phyloP scores from a whole-genome alignment of 805 yeast species.

The Saitoella complicata region DNA sequence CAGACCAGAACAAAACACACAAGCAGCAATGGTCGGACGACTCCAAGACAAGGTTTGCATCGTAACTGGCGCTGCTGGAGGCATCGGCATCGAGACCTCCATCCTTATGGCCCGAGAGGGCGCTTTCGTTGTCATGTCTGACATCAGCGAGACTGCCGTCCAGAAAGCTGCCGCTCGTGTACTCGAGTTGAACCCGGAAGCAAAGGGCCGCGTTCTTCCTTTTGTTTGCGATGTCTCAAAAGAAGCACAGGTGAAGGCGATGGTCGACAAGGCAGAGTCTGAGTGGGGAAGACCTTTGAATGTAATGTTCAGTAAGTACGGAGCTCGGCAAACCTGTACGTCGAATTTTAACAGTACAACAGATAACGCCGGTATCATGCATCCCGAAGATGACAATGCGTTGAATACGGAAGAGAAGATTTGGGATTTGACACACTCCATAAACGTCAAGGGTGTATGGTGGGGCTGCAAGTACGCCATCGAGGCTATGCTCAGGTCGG shows the following conservation, averaged over 20 bases:
- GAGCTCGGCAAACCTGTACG: too few species aligned
- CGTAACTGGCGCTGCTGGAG: slow-evolving; percentile 28
- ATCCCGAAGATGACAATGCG: slow-evolving; percentile 22
- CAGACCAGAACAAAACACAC: too few species aligned
- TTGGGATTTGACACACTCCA: slow-evolving; percentile 23
- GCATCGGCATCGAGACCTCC: slow-evolving; percentile 33
- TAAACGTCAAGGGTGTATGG: slow-evolving; percentile 24
- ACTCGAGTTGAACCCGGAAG: not conserved
- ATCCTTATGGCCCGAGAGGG: slow-evolving; percentile 69
- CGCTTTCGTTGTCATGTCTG: slow-evolving; percentile 77
- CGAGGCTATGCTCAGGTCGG: slow-evolving; percentile 17
- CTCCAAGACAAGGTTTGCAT: slow-evolving; percentile 31
- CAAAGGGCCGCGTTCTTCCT: not conserved
- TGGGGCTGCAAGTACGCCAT: slow-evolving; percentile 24
- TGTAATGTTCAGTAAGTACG: slow-evolving; percentile 33
- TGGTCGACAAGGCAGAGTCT: slow-evolving; percentile 34
- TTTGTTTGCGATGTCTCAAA: slow-evolving; percentile 20
- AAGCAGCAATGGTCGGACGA: slow-evolving; percentile 15
- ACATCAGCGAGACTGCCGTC: slow-evolving; percentile 30
- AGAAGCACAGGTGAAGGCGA: slow-evolving; percentile 20
- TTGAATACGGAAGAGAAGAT: slow-evolving; percentile 21
- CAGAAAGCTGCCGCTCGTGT: slow-evolving; percentile 36
- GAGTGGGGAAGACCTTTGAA: slow-evolving; percentile 65
- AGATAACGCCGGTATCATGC: slow-evolving; percentile 76
- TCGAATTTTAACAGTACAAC: too few species aligned